These are phyloP conservation scores for Micromonas pusilla DNA, from an alignment of 139 green algal species.

Conservation along the genomic window DNA sequence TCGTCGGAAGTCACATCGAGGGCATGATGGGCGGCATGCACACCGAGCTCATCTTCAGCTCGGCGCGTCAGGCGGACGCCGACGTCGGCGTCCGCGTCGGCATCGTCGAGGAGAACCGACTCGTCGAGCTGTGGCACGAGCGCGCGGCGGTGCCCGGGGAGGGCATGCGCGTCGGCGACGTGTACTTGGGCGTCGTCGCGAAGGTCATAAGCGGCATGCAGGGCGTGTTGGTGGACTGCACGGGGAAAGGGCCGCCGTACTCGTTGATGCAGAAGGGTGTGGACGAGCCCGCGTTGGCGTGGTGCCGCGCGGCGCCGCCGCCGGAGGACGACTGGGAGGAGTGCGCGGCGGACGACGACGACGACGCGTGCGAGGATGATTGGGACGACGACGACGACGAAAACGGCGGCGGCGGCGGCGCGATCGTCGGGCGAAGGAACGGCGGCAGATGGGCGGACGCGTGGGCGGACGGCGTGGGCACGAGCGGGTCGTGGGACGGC, in stretches of 20 bases:
- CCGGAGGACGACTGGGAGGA: background rate
- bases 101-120: conserved; percentile 7
- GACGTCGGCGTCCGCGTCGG: conserved; percentile 5
- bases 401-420: background rate
- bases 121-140: conserved; percentile 18
- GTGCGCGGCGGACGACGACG: background rate
- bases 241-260: conserved; percentile 17
- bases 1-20: background rate
- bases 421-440: background rate
- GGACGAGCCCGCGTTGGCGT: conserved; percentile 10
- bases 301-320: too few species aligned
- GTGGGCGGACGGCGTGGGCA: background rate
- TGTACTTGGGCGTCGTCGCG: conserved; percentile 4
- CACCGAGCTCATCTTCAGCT: conserved; percentile 12
- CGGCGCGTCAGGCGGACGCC: background rate
- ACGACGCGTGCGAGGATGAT: background rate
- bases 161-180: conserved; percentile 22
- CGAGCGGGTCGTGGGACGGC: background rate
- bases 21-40: conserved; percentile 4
- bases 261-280: conserved; percentile 20
- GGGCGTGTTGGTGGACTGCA: conserved; percentile 14
- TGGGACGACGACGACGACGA: conserved; percentile 16
- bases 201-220: conserved; percentile 21
- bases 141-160: conserved; percentile 7
- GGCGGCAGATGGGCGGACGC: background rate